These are phyloP conservation scores for Monascus purpureus DNA, from an alignment of 495 filamentous ascomycete genomes.

Conservation along the genomic window DNA sequence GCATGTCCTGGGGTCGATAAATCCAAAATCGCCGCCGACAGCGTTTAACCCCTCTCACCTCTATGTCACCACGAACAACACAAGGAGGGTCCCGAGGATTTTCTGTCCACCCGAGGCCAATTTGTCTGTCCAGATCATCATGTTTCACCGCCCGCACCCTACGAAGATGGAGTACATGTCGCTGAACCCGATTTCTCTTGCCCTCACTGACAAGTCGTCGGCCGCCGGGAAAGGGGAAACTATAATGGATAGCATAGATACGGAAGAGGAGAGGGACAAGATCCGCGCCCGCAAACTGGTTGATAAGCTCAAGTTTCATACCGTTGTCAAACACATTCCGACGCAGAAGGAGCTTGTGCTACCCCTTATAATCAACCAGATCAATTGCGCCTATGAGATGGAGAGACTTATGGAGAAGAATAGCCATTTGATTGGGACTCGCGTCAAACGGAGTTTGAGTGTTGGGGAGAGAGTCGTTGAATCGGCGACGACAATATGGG, in stretches of 20 bases:
- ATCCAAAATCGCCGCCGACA: constrained; percentile 33
- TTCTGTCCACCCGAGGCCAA: constrained; percentile 47
- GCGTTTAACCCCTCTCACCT: constrained; percentile 58
- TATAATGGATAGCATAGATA: constrained; percentile 19
- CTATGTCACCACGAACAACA: constrained; percentile 44
- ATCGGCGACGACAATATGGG: constrained; percentile 73
- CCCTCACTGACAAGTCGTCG: constrained; percentile 60
- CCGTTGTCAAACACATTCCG: constrained; percentile 57
- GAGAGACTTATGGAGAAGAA: constrained; percentile 76
- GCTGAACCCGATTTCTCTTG: constrained; percentile 73
- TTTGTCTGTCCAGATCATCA: constrained; percentile 68
- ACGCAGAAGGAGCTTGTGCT: constrained; percentile 76
- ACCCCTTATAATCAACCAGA: constrained; percentile 75
- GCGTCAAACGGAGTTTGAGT: constrained; percentile 71
- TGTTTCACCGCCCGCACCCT: constrained; percentile 78
- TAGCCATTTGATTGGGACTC: constrained; percentile 61
- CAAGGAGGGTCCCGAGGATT: constrained; percentile 50
- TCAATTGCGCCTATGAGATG: constrained; percentile 91
- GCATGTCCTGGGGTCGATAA: constrained; percentile 73
- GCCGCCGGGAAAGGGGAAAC: constrained; percentile 13
- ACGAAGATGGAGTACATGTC: constrained; percentile 95
- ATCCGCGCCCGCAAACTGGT: constrained; percentile 48
- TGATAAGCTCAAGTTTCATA: constrained; percentile 84
- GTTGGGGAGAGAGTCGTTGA: constrained; percentile 93
- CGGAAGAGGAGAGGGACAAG: constrained; percentile 48